These are phyloP conservation scores for Basidioascus undulatus DNA, from an alignment of 768 basidiomycete genomes.

Conservation along the genomic window DNA sequence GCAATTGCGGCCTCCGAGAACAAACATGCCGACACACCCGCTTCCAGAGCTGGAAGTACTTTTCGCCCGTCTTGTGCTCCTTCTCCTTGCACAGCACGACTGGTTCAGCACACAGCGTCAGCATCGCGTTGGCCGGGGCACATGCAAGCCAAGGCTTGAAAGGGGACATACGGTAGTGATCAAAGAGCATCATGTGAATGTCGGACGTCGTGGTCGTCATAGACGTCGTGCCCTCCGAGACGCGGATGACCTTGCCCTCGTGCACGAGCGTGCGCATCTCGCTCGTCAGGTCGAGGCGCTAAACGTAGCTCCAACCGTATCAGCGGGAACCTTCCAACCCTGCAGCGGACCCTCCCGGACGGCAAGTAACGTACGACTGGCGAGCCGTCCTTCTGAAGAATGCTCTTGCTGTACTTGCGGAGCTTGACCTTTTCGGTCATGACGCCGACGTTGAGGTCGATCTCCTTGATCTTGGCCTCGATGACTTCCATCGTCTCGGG, in stretches of 20 bases:
- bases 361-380: constrained; percentile 25
- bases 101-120: constrained; percentile 16
- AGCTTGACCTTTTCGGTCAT: constrained; percentile 75
- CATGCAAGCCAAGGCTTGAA: too few relatives aligned
- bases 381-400: constrained; percentile 60
- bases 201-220: constrained; percentile 73
- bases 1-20: background rate
- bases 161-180: constrained; percentile 68
- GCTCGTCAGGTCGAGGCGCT: constrained; percentile 75
- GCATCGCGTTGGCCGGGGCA: background rate
- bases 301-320: too few relatives aligned
- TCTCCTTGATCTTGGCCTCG: constrained; percentile 61
- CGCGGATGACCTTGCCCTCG: constrained; percentile 55
- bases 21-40: constrained; percentile 27
- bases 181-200: constrained; percentile 70
- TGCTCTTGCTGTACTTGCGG: constrained; percentile 58
- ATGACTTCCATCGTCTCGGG: constrained; percentile 71
- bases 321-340: too few relatives aligned
- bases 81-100: constrained; percentile 76
- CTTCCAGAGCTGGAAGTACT: constrained; percentile 55
- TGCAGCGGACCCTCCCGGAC: too few relatives aligned
- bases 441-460: constrained; percentile 60
- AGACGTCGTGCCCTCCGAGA: constrained; percentile 57
- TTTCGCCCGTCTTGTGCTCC: constrained; percentile 47
- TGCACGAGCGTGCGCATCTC: constrained; percentile 63